Evolutionary conservation across 169 alveolate species (phyloP), one percentile per base, ranked within the genome.

Genomic region (Eimeria sp.): DNA sequence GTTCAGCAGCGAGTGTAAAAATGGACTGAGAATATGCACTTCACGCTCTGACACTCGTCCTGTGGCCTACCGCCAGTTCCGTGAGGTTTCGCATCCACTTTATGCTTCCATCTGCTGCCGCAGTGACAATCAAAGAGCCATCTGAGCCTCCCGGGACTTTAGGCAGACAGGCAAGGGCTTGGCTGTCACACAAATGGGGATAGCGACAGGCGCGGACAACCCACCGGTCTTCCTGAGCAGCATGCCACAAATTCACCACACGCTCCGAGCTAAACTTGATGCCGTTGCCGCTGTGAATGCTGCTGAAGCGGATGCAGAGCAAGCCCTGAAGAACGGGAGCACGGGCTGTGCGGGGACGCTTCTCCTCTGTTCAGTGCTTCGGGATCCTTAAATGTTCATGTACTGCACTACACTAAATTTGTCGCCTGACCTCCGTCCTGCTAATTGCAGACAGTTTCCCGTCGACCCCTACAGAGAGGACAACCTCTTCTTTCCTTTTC

Each of bases 391-490:
- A 10, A 7, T 65, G 40, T n/a, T 65, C n/a, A 65, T 20, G 20
- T 25, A 65, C 16, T 65, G 43, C 75, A 25, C 11, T 25, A 6
- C 6, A 65, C n/a, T 0, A 5, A 14, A 13, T 57, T 16, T 20
- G 65, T 22, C 30, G 47, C 63, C 78, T 65, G 63, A 67, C 84
- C 84, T 67, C 83, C 34, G 84, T 87, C 7, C 83, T 34, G 76
- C 78, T 49, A 18, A 73, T 73, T 40, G 87, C 87, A 4, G 93
- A 40, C 25, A 92, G 92, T 63, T 92, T 92, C 16, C 96, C 96
- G 58, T 92, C 96, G 13, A 92, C 92, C 45, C 96, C 96, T 18
- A 73, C 89, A 30, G 96, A 92, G 34, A 92, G 70, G 49, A 92
- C 75, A 61, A 87, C 94, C 30, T 61, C 94, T 45, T 61, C 70